Percentiles rank a stretch among this genome's conserved stretches.
phyloP scores from a whole-genome alignment of 176 grass and related monocot species.

The Secale cereale region DNA sequence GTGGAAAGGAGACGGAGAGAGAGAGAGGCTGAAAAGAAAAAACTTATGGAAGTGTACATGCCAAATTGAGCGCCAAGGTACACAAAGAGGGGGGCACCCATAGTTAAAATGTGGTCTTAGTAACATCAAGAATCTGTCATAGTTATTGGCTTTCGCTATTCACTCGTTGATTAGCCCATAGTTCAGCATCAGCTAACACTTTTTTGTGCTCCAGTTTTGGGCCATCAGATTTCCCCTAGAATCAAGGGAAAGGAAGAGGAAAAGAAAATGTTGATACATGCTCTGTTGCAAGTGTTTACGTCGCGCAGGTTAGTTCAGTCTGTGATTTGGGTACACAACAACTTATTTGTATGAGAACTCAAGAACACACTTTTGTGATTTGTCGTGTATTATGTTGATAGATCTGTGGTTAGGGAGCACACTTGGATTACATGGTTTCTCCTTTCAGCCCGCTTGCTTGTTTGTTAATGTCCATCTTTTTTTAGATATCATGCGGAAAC shows the following conservation, averaged over 20 bases:
- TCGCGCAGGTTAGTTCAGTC: not conserved
- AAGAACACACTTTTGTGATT: too few relatives aligned
- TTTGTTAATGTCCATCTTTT: too few relatives aligned
- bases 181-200: slow-evolving; percentile 11
- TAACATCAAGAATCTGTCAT: not conserved
- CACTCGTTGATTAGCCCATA: slow-evolving; percentile 30
- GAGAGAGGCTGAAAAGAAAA: slow-evolving; percentile 51
- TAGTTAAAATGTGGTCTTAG: slow-evolving; percentile 90
- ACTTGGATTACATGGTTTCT: too few relatives aligned
- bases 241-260: slow-evolving; percentile 12
- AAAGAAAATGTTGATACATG: not conserved
- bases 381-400: too few relatives aligned
- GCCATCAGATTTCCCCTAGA: slow-evolving; percentile 1
- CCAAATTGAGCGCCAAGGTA: slow-evolving; percentile 67
- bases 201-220: slow-evolving; percentile 29
- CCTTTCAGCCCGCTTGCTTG: too few relatives aligned
- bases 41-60: slow-evolving; percentile 62
- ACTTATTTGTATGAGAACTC: too few relatives aligned
- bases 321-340: not conserved
- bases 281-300: not conserved
- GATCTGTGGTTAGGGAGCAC: too few relatives aligned
- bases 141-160: slow-evolving; percentile 11
- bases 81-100: slow-evolving; percentile 73
- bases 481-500: too few relatives aligned
- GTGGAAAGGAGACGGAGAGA: too few relatives aligned